Evolutionary conservation across 2,329 filamentous ascomycete species (phyloP), one percentile per base, ranked within the genome.

Genomic region (Tolypocladium ophioglossoides): DNA sequence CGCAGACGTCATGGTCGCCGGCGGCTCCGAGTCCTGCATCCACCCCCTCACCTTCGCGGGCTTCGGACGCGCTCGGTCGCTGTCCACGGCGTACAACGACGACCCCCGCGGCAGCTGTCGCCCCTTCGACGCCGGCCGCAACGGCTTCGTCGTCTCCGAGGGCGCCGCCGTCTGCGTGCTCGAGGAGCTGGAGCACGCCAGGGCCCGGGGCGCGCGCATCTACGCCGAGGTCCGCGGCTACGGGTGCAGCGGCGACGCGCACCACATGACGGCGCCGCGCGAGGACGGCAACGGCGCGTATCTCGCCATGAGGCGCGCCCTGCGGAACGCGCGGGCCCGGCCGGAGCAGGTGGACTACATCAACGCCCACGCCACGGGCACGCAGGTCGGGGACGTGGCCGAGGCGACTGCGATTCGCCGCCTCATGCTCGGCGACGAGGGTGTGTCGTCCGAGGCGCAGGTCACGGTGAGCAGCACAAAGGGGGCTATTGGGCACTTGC

Each of bases 291-390:
- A 82, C 51, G 94, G 94, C 0, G 91, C 94, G 0, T 80, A 84
- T 34, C 74, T 88, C 49, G 87, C 92, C 4, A 99, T 99, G 94
- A 86, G 80, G 66, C 83, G 83, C 59, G 91, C 92, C 0, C 71
- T 99, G 56, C 83, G 78, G 62, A 82, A 88, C 64, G 90, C 91
- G 0, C 71, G 77, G 0, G 65, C 95, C 39, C 76, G 76, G 52
- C 91, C 94, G 0, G 71, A 71, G 0, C 73, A 84, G 41, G 84
- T 99, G 5, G 89, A 91, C 68, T 99, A 99, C 68, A 81, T 99
- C 66, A 99, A 97, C 64, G 94, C 94, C 1, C 94, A 99, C 66
- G 94, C 92, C 1, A 99, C 94, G 1, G 89, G 88, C 24, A 99
- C 92, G 0, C 70, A 78, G 8, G 78, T 97, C 2, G 94, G 94